These are phyloP conservation scores for Phialocephala sp. DNA, from an alignment of 2,329 filamentous ascomycete genomes.

Conservation along the genomic window DNA sequence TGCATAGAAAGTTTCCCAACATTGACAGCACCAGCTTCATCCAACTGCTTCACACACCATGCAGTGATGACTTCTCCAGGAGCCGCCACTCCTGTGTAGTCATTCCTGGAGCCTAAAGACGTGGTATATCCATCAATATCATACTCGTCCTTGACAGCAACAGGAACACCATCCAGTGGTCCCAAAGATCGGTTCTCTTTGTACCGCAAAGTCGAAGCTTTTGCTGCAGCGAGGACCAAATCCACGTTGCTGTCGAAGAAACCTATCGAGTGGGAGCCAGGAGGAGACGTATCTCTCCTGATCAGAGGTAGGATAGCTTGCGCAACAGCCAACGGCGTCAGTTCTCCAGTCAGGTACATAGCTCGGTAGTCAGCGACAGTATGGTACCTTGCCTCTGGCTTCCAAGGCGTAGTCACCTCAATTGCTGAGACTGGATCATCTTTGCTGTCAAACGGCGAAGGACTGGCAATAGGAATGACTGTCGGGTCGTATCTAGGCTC, in stretches of 20 bases:
- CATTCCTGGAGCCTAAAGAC: slow-evolving; percentile 28
- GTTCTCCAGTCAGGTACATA: slow-evolving; percentile 69
- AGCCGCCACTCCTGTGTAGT: slow-evolving; percentile 23
- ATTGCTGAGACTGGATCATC: slow-evolving; percentile 6
- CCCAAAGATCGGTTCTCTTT: slow-evolving; percentile 67
- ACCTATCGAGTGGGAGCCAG: slow-evolving; percentile 70
- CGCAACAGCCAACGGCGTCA: slow-evolving; percentile 74
- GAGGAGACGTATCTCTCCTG: slow-evolving; percentile 58
- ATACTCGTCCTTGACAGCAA: slow-evolving; percentile 81
- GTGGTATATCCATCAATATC: slow-evolving; percentile 34
- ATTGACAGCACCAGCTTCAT: slow-evolving; percentile 73
- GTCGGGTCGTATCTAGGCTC: slow-evolving; percentile 33
- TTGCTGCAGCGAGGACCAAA: slow-evolving; percentile 68
- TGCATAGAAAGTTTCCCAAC: slow-evolving; percentile 87
- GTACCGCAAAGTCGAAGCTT: slow-evolving; percentile 74
- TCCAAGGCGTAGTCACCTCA: slow-evolving; percentile 2
- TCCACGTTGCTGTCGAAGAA: slow-evolving; percentile 72
- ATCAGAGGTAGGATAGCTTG: slow-evolving; percentile 75
- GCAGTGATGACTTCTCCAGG: slow-evolving; percentile 27
- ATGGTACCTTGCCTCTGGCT: slow-evolving; percentile 54
- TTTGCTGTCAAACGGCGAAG: slow-evolving; percentile 20
- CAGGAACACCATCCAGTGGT: slow-evolving; percentile 78
- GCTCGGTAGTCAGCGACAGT: slow-evolving; percentile 79
- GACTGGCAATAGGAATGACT: slow-evolving; percentile 22
- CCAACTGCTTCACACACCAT: slow-evolving; percentile 40